Evolutionary conservation across 2,329 filamentous ascomycete genomes (phyloP).

Genomic region (Trichoderma koningiopsis): DNA sequence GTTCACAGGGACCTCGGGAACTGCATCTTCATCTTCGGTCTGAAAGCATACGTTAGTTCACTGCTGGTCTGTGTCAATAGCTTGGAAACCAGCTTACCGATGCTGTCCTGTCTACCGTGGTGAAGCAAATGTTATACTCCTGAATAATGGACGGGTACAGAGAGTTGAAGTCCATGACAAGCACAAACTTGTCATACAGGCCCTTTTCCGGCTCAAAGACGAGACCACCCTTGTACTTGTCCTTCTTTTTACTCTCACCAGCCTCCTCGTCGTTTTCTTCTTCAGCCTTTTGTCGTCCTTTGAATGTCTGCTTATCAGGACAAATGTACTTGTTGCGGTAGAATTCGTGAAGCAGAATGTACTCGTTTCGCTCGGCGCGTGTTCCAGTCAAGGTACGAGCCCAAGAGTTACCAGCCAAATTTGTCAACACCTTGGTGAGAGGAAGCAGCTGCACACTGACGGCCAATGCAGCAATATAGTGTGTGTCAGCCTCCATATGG

Average conservation of each 20-base stretch:
- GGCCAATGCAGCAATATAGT: slow-evolving; percentile 90
- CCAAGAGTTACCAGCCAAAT: slow-evolving; percentile 97
- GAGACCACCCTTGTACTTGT: slow-evolving; percentile 98
- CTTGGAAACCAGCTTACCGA: slow-evolving; percentile 56
- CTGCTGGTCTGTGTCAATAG: not conserved
- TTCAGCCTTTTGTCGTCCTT: slow-evolving; percentile 70
- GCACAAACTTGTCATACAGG: slow-evolving; percentile 94
- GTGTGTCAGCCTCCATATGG: slow-evolving; percentile 93
- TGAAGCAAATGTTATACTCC: slow-evolving; percentile 99
- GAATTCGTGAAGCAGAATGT: slow-evolving; percentile 97
- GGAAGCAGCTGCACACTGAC: slow-evolving; percentile 89
- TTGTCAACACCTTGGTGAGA: slow-evolving; percentile 91
- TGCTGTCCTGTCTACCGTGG: slow-evolving; percentile 80
- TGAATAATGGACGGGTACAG: slow-evolving; percentile 98
- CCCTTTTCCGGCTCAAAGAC: slow-evolving; percentile 98
- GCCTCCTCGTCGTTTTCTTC: slow-evolving; percentile 72
- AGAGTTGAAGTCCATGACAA: slow-evolving; percentile 99
- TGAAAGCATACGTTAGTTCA: slow-evolving; percentile 36
- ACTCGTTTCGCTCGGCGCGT: slow-evolving; percentile 95
- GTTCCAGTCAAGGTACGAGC: slow-evolving; percentile 93
- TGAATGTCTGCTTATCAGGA: slow-evolving; percentile 88
- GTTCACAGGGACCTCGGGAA: slow-evolving; percentile 81
- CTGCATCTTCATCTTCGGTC: slow-evolving; percentile 76
- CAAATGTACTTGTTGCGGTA: slow-evolving; percentile 97
- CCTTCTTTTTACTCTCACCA: slow-evolving; percentile 88